Evolutionary conservation across 495 filamentous ascomycete species (phyloP).

Genomic region (Xylaria acuta): DNA sequence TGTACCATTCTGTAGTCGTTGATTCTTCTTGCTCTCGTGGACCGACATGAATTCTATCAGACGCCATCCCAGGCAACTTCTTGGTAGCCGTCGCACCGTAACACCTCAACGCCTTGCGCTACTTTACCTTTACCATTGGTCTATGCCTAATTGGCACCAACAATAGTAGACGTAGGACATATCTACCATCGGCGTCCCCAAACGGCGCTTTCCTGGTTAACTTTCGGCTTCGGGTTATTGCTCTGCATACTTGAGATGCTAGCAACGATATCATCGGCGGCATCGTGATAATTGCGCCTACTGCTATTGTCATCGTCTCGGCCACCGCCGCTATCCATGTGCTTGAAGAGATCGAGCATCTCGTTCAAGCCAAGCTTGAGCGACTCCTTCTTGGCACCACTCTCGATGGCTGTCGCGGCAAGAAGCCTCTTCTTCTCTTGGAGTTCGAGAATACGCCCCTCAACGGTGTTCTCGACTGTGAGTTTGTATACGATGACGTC

Average conservation of each 20-base stretch:
- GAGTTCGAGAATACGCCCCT: slow-evolving; percentile 89
- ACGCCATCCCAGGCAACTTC: not conserved
- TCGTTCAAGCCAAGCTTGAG: slow-evolving; percentile 91
- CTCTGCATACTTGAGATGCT: slow-evolving; percentile 18
- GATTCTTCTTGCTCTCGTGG: not conserved
- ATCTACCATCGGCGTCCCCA: slow-evolving; percentile 27
- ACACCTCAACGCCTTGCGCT: slow-evolving; percentile 10
- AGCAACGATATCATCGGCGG: slow-evolving; percentile 16
- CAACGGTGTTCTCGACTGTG: slow-evolving; percentile 82
- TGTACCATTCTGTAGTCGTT: not conserved
- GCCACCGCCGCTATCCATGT: slow-evolving; percentile 45
- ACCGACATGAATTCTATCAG: not conserved
- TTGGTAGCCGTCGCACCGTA: not conserved
- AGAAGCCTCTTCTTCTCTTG: slow-evolving; percentile 92
- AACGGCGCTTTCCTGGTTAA: slow-evolving; percentile 11
- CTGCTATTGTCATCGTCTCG: not conserved
- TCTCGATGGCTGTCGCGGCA: slow-evolving; percentile 83
- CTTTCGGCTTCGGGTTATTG: slow-evolving; percentile 12
- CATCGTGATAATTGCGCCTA: slow-evolving; percentile 12
- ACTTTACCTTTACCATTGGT: not conserved
- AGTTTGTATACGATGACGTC: slow-evolving; percentile 95
- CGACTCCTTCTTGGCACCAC: slow-evolving; percentile 63
- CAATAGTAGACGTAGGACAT: not conserved
- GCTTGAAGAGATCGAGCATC: slow-evolving; percentile 86
- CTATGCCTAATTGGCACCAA: not conserved